These are phyloP conservation scores for Boletus rufocinnamomeus DNA, from an alignment of 768 basidiomycete genomes.

Conservation along the genomic window DNA sequence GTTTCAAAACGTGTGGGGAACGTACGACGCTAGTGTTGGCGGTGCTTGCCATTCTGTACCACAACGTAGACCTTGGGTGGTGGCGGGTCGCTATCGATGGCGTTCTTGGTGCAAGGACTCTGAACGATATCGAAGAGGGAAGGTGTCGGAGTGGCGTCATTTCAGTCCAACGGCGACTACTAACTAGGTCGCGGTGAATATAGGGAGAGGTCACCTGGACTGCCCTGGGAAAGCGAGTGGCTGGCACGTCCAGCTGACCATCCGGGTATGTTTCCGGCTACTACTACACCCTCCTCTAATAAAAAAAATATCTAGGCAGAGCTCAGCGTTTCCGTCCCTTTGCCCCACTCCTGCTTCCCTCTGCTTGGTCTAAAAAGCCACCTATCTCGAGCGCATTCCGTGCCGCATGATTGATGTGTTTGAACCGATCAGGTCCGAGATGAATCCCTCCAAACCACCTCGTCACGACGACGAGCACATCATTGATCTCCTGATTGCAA, in stretches of 20 bases:
- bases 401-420: slow-evolving; percentile 95
- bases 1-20: slow-evolving; percentile 11
- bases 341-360: slow-evolving; percentile 24
- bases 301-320: neutral
- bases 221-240: slow-evolving; percentile 3
- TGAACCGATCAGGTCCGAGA: slow-evolving; percentile 85
- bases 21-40: slow-evolving; percentile 33
- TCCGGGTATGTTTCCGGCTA: neutral
- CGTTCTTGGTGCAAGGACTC: slow-evolving; percentile 21
- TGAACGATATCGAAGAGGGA: slow-evolving; percentile 20
- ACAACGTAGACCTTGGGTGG: slow-evolving; percentile 15
- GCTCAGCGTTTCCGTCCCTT: slow-evolving; percentile 34
- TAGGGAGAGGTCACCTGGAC: slow-evolving; percentile 11
- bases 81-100: slow-evolving; percentile 2
- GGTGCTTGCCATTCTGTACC: slow-evolving; percentile 60
- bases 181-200: neutral
- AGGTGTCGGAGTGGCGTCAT: slow-evolving; percentile 20
- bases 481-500: slow-evolving; percentile 61
- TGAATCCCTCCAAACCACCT: slow-evolving; percentile 93
- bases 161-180: neutral
- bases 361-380: slow-evolving; percentile 71
- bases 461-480: slow-evolving; percentile 90
- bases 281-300: neutral
- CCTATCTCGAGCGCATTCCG: slow-evolving; percentile 86
- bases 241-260: neutral